Percentiles rank a stretch among this genome's conserved stretches.
phyloP scores from a whole-genome alignment of 148 eudicot species.

The Nepenthes gracilis region DNA sequence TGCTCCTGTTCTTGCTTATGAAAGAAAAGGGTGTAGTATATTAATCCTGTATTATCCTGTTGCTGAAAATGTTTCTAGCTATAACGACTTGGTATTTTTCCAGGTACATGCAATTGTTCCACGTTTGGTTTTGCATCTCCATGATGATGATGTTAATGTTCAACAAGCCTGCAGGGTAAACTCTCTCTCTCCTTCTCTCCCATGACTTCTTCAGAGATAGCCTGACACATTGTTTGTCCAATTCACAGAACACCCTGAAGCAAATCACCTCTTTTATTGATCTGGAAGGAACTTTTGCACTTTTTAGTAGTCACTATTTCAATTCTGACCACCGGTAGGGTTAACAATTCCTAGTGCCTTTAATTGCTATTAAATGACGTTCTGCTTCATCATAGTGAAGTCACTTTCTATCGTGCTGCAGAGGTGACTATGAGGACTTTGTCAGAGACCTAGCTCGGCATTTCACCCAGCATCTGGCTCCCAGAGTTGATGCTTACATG shows the following conservation, averaged over 20 bases:
- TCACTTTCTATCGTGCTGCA: conserved; percentile 18
- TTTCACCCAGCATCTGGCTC: conserved; percentile 48
- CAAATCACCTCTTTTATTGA: conserved; percentile 54
- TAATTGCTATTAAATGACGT: background rate
- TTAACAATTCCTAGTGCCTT: conserved; percentile 2
- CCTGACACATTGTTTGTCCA: conserved; percentile 7
- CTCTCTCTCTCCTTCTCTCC: background rate
- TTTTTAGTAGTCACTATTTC: conserved; percentile 52
- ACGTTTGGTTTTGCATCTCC: conserved; percentile 84
- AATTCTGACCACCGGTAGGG: conserved; percentile 74
- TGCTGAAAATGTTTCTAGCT: background rate
- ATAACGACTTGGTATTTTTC: conserved; percentile 6
- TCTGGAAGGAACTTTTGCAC: conserved; percentile 40
- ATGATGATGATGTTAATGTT: conserved; percentile 74
- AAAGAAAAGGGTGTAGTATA: too few relatives aligned
- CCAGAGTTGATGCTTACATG: conserved; percentile 76
- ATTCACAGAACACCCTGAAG: conserved; percentile 58
- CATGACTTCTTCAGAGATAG: conserved; percentile 1
- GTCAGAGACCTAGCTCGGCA: conserved; percentile 65
- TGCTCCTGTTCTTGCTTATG: too few relatives aligned
- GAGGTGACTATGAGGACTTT: conserved; percentile 95
- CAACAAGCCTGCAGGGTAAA: conserved; percentile 90
- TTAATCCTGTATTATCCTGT: background rate
- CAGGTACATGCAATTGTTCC: conserved; percentile 81
- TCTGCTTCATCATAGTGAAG: conserved; percentile 1